These are phyloP conservation scores for Lachancea kluyveri DNA, from an alignment of 805 yeast species.

Conservation along the genomic window DNA sequence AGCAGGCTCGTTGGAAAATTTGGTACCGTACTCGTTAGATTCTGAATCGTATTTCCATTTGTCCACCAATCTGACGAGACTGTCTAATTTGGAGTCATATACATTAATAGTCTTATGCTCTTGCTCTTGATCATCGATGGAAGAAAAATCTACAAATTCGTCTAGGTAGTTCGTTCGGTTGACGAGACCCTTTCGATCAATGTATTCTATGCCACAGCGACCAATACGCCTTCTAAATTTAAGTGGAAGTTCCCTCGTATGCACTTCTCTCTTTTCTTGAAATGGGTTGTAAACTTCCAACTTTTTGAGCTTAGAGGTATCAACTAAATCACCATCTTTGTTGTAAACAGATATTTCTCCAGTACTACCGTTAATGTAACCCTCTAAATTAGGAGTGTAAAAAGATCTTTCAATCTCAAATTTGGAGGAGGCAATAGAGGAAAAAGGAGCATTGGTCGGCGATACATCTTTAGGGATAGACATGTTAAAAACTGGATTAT, in stretches of 20 bases:
- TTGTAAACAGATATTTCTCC: conserved; percentile 19
- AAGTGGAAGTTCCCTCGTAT: conserved; percentile 40
- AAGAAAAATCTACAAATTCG: conserved; percentile 38
- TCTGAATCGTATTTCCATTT: conserved; percentile 68
- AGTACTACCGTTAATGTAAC: conserved; percentile 25
- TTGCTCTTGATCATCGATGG: conserved; percentile 22
- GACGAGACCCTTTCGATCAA: conserved; percentile 64
- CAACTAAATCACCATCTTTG: conserved; percentile 28
- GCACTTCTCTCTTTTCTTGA: conserved; percentile 23
- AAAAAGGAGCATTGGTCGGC: conserved; percentile 65
- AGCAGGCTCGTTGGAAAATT: conserved; percentile 73
- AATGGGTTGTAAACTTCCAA: conserved; percentile 35
- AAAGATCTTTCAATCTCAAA: conserved; percentile 61
- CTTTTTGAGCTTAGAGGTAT: conserved; percentile 24
- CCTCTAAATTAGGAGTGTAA: conserved; percentile 32
- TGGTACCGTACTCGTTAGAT: conserved; percentile 37
- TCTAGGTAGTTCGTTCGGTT: conserved; percentile 32
- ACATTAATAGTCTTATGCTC: conserved; percentile 32
- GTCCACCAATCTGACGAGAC: conserved; percentile 44
- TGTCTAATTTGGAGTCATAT: conserved; percentile 43
- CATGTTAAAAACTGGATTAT: conserved; percentile 72
- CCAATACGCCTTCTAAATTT: conserved; percentile 72
- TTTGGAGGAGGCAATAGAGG: conserved; percentile 66
- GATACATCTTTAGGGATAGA: conserved; percentile 50
- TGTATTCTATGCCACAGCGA: conserved; percentile 58